Percentiles rank a stretch among this genome's conserved stretches.
Evolutionary conservation across 495 filamentous ascomycete species (phyloP).

Genomic region (Tirmania nivea): DNA sequence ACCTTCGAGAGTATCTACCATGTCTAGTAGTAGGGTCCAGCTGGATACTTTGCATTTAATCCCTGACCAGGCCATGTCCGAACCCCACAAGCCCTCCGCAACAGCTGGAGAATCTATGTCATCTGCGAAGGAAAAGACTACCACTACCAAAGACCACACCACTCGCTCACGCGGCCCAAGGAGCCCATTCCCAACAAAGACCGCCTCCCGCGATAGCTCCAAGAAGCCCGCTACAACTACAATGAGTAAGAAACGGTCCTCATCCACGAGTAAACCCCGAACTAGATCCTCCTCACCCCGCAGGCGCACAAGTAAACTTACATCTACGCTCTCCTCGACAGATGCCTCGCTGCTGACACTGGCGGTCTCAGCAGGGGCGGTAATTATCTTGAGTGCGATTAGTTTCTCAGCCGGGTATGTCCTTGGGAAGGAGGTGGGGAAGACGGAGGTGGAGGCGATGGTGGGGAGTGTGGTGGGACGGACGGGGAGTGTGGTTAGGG

Average conservation of each 20-base stretch:
- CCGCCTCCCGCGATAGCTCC: not conserved
- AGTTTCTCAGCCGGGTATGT: constrained; percentile 88
- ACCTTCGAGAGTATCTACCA: not conserved
- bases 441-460: constrained; percentile 8
- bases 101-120: not conserved
- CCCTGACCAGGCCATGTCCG: constrained; percentile 13
- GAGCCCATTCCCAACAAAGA: not conserved
- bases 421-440: constrained; percentile 59
- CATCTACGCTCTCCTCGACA: not conserved
- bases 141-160: not conserved
- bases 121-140: not conserved
- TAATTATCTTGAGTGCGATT: constrained; percentile 74
- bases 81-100: not conserved
- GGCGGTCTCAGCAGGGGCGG: constrained; percentile 77
- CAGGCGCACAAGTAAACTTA: not conserved
- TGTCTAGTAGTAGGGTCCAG: constrained; percentile 2
- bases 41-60: constrained; percentile 25
- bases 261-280: not conserved
- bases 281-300: not conserved
- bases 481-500: constrained; percentile 3
- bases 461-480: constrained; percentile 7
- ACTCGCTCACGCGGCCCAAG: too few relatives aligned
- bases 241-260: not conserved
- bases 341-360: constrained; percentile 59
- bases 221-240: not conserved